Conservation (phyloP, 495 filamentous ascomycete species). For the Cenococcum geophilum region DNA sequence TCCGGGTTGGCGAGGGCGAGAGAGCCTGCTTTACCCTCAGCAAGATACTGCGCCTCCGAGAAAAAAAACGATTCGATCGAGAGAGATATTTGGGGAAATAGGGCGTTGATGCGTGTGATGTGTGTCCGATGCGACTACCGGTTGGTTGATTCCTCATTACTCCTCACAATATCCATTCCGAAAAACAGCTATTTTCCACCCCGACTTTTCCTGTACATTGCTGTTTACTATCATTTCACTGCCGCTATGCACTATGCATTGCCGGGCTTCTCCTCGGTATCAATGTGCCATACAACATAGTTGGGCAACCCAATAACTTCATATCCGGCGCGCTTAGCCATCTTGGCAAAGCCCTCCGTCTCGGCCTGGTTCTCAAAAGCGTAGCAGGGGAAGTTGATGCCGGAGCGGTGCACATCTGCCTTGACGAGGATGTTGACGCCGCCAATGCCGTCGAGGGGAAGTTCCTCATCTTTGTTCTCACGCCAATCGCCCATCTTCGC, state of each 20-base stretch:
- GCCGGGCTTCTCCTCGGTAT: constrained; percentile 94
- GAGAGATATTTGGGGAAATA: too few species aligned
- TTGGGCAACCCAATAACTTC: constrained; percentile 88
- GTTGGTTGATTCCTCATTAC: too few species aligned
- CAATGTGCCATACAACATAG: constrained; percentile 98
- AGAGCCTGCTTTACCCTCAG: too few species aligned
- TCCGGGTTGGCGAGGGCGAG: too few species aligned
- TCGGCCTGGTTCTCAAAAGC: constrained; percentile 98
- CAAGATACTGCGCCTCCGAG: too few species aligned
- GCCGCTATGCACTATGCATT: constrained; percentile 46
- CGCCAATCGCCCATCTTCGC: constrained; percentile 85
- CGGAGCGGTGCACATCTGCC: constrained; percentile 91
- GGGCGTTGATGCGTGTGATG: too few species aligned
- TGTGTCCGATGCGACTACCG: too few species aligned
- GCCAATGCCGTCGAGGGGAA: constrained; percentile 90
- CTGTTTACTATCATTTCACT: not conserved
- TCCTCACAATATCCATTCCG: too few species aligned
- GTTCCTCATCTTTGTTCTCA: constrained; percentile 80
- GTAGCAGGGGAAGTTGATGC: constrained; percentile 96
- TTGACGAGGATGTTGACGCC: constrained; percentile 97
- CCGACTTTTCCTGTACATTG: too few species aligned
- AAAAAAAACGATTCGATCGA: too few species aligned
- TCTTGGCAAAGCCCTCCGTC: constrained; percentile 96
- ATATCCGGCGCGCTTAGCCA: constrained; percentile 97
- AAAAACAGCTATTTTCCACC: too few species aligned